phyloP scores from a whole-genome alignment of 2,329 filamentous ascomycete genomes.

The Penicillium sp. region DNA sequence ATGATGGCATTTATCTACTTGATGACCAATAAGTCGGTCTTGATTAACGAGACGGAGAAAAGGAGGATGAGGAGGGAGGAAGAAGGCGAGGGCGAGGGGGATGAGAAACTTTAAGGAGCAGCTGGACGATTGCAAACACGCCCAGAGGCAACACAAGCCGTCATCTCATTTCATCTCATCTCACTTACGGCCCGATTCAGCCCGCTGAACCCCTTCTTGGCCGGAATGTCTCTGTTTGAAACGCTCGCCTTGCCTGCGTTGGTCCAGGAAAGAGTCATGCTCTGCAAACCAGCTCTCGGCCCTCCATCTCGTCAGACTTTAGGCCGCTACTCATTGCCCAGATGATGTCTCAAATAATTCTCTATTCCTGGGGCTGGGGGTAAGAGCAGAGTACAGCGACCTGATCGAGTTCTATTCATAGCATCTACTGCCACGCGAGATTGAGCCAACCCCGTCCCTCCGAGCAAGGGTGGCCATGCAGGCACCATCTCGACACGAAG shows the following conservation, averaged over 20 bases:
- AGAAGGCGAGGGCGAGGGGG: not conserved
- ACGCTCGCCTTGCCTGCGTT: no score
- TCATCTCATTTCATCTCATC: not conserved
- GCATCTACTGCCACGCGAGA: not conserved
- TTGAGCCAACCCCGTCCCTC: not conserved
- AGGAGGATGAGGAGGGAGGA: not conserved
- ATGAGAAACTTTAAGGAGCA: no score
- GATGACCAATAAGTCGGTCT: no score
- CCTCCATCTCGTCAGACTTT: no score
- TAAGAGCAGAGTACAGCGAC: not conserved
- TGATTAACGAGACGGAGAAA: not conserved
- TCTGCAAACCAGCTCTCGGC: no score
- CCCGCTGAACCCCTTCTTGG: not conserved
- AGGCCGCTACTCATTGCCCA: no score
- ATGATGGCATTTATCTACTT: no score
- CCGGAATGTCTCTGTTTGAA: no score
- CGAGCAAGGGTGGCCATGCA: not conserved
- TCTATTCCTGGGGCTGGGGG: not conserved
- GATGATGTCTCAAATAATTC: no score
- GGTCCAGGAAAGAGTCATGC: no score
- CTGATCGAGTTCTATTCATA: slow-evolving; percentile 9
- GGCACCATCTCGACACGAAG: not conserved
- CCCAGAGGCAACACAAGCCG: not conserved
- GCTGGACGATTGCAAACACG: no score
- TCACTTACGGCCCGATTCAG: not conserved